Base-by-base conservation (phyloP, 345 rosid genomes). In the Corymbia maculata region DNA sequence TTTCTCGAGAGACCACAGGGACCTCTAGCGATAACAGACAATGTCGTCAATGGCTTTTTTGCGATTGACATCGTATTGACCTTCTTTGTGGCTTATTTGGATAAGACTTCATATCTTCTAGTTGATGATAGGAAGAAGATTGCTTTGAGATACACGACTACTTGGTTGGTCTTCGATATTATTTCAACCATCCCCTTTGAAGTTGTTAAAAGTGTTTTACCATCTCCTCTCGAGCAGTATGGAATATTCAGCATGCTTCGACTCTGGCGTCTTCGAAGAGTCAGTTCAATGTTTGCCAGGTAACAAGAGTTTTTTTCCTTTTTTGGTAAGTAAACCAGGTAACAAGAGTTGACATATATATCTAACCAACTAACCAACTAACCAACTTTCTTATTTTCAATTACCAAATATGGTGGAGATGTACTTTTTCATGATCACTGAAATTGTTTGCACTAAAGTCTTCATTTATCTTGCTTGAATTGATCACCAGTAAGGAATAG, bases 261-360 rank as follows among this genome's bases (percentile, higher is more conserved):
- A 52, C 94, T 97, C 7, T 97, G 99, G 99, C 98, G 98, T 86
- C 98, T 97, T 82, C 94, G 97, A 21, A 92, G 99, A 92, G 99
- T 94, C 87, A 92, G 99, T 90, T 51, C 49, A 15, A 92, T 95
- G 70, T 97, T 96, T 88, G 90, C 90, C 87, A 89, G 90, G 90
- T 89, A 84, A 86, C 11, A 47, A 36, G 30, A 42, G 47, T 21
- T 22, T n/a, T n/a, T n/a, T n/a, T n/a, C n/a, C n/a, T n/a, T n/a
- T n/a, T n/a, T n/a, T n/a, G n/a, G n/a, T n/a, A n/a, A n/a, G n/a
- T n/a, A n/a, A n/a, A n/a, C 90, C 87, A 89, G 90, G 90, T 89
- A 84, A 86, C 11, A 47, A 36, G 30, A 42, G 47, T 21, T 22
- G 50, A 64, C 50, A 47, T 50, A 24, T 68, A 30, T 5, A 64